Conservation (phyloP, 331 rosid genomes). For the Quercus tomentella region DNA sequence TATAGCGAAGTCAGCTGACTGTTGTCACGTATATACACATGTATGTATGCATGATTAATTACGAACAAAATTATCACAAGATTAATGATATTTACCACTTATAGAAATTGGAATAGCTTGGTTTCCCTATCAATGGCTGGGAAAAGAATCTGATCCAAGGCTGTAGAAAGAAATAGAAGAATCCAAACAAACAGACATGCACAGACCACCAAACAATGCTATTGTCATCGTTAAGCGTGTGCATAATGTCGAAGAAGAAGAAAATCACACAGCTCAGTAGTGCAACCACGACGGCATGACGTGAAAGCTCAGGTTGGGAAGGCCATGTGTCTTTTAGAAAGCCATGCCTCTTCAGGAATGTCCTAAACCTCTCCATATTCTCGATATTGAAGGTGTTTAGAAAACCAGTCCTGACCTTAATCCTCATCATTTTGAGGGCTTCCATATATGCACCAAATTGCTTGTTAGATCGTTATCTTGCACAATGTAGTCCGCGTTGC, state of each 20-base stretch:
- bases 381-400: slow-evolving; percentile 58
- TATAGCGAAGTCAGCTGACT: no score
- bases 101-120: slow-evolving; percentile 92
- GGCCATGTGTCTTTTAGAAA: slow-evolving; percentile 76
- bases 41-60: background rate
- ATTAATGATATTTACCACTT: slow-evolving; percentile 51
- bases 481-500: no score
- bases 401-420: slow-evolving; percentile 1
- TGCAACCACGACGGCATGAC: slow-evolving; percentile 87
- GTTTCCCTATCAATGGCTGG: slow-evolving; percentile 73
- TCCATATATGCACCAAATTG: no score
- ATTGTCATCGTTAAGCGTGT: slow-evolving; percentile 69
- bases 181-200: slow-evolving; percentile 76
- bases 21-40: background rate
- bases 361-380: slow-evolving; percentile 10
- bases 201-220: slow-evolving; percentile 90
- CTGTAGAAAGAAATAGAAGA: slow-evolving; percentile 93
- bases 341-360: slow-evolving; percentile 46
- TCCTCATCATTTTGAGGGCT: background rate
- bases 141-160: background rate
- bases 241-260: slow-evolving; percentile 79
- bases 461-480: no score
- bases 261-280: slow-evolving; percentile 79
- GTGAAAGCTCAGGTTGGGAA: slow-evolving; percentile 92
- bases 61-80: background rate